phyloP scores from a whole-genome alignment of 345 rosid genomes.

The Rhizophora mangle region DNA sequence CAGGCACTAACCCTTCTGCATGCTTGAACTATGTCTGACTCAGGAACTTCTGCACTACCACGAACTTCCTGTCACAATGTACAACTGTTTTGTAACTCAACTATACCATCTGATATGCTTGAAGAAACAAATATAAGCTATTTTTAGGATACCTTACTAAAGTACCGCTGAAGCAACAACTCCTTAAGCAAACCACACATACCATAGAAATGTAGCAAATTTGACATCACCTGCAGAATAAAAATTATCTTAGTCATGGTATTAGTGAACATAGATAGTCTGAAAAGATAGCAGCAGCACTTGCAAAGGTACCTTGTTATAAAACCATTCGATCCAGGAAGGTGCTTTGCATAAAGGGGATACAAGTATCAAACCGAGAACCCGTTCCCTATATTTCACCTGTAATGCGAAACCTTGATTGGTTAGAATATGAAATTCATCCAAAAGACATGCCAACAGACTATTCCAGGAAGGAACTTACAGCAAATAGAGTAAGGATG shows the following conservation, averaged over 20 bases:
- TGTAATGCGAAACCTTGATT: constrained; percentile 23
- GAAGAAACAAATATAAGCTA: not conserved
- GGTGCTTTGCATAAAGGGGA: constrained; percentile 94
- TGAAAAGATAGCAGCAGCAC: not conserved
- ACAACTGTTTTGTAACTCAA: not conserved
- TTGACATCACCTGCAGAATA: constrained; percentile 21
- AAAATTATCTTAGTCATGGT: not conserved
- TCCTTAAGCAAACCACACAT: constrained; percentile 30
- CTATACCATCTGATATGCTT: not conserved
- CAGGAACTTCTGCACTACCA: constrained; percentile 26
- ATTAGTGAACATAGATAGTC: not conserved
- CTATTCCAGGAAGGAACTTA: constrained; percentile 36
- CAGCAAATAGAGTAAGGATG: constrained; percentile 86
- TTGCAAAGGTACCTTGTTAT: constrained; percentile 25
- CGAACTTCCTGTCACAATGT: constrained; percentile 26
- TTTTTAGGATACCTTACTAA: constrained; percentile 25
- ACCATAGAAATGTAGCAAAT: constrained; percentile 30
- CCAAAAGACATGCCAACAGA: not conserved
- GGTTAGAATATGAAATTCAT: not conserved
- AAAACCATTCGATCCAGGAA: constrained; percentile 66
- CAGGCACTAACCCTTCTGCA: constrained; percentile 26
- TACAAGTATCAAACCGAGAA: constrained; percentile 81
- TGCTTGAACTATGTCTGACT: constrained; percentile 29
- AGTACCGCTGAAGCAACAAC: constrained; percentile 29
- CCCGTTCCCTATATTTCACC: constrained; percentile 91